These are phyloP conservation scores for Taiozyma sp. DNA, from an alignment of 1,139 yeast genomes.

Conservation along the genomic window DNA sequence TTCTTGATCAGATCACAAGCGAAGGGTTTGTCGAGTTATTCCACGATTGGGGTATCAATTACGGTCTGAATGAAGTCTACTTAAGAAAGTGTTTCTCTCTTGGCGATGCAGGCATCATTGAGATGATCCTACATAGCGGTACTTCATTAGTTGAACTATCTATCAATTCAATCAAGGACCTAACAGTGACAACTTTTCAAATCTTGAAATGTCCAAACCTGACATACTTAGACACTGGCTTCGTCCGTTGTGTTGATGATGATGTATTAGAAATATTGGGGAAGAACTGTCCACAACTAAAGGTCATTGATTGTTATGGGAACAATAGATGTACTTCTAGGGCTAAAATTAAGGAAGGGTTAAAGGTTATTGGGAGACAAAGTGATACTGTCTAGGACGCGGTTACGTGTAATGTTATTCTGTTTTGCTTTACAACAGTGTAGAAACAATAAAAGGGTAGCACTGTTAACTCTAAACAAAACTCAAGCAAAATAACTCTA, in stretches of 20 bases:
- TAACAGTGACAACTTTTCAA: conserved; percentile 48
- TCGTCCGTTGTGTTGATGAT: conserved; percentile 71
- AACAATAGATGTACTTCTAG: conserved; percentile 59
- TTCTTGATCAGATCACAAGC: conserved; percentile 58
- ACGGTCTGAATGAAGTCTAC: conserved; percentile 57
- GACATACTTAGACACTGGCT: conserved; percentile 65
- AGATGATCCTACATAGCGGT: conserved; percentile 59
- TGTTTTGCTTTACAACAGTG: neutral
- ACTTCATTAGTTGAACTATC: conserved; percentile 61
- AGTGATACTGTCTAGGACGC: conserved; percentile 39
- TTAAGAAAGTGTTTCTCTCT: conserved; percentile 62
- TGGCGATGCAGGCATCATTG: conserved; percentile 55
- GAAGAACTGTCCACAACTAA: conserved; percentile 51
- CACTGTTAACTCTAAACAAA: neutral
- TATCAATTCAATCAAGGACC: conserved; percentile 61
- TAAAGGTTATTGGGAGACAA: conserved; percentile 73
- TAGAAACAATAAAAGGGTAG: neutral
- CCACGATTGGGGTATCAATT: conserved; percentile 42
- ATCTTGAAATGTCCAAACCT: conserved; percentile 49
- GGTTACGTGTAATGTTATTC: neutral
- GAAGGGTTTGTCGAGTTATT: conserved; percentile 59
- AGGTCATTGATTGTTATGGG: conserved; percentile 73
- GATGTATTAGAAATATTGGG: conserved; percentile 48
- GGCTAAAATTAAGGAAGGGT: conserved; percentile 46
- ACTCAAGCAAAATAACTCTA: neutral